phyloP scores from a whole-genome alignment of 345 rosid species.

The Cardamine chenopodiifolia region DNA sequence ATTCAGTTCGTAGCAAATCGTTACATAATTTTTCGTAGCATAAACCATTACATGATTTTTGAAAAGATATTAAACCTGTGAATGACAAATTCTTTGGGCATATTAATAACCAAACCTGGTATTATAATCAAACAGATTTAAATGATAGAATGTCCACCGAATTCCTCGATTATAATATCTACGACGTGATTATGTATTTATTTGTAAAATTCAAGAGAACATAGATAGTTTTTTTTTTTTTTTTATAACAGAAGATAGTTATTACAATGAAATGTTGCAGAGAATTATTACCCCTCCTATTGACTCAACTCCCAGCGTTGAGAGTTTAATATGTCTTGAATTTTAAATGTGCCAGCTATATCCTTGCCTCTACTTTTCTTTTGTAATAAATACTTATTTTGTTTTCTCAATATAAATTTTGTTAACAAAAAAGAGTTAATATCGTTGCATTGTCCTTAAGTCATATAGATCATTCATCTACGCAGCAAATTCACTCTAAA shows the following conservation, averaged over 20 bases:
- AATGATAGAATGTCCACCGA: not conserved
- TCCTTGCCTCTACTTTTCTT: not conserved
- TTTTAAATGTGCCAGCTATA: slow-evolving; percentile 32
- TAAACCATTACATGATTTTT: too few relatives aligned
- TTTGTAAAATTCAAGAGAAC: not conserved
- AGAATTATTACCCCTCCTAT: slow-evolving; percentile 11
- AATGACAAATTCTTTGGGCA: too few relatives aligned
- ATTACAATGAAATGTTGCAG: slow-evolving; percentile 25
- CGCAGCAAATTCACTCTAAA: not conserved
- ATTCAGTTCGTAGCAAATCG: too few relatives aligned
- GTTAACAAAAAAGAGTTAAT: not conserved
- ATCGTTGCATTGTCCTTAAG: slow-evolving; percentile 12
- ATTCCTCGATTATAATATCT: not conserved
- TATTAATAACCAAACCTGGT: not conserved
- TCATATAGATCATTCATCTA: not conserved
- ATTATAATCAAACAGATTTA: not conserved
- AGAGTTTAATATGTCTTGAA: slow-evolving; percentile 27
- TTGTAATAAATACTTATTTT: not conserved
- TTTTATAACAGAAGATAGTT: not conserved
- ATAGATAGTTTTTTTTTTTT: too few relatives aligned
- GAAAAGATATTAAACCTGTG: too few relatives aligned
- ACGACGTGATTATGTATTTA: not conserved
- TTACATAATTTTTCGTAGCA: too few relatives aligned
- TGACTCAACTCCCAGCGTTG: slow-evolving; percentile 27
- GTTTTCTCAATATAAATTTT: not conserved